Evolutionary conservation across 441 rosid genomes (phyloP).

Genomic region (Melastoma candidum): DNA sequence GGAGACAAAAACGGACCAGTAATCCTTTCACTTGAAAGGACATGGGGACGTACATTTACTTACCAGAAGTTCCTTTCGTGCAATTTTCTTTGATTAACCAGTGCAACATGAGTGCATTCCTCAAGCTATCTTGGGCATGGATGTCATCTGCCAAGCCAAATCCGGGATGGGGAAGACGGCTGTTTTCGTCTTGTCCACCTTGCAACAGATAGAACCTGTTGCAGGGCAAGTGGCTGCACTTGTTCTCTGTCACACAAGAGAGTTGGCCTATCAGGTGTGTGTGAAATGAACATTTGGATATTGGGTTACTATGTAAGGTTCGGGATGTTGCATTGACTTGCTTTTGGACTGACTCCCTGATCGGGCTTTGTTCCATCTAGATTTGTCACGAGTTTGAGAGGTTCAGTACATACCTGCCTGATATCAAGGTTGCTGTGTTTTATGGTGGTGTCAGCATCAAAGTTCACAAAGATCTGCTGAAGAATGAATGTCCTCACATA

Average conservation of each 20-base stretch:
- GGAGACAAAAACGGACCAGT: conserved; percentile 10
- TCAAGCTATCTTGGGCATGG: conserved; percentile 98
- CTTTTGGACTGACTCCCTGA: neutral
- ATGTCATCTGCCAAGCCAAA: conserved; percentile 97
- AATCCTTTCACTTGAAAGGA: conserved; percentile 59
- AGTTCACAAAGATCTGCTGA: conserved; percentile 77
- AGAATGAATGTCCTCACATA: conserved; percentile 97
- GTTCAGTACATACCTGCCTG: conserved; percentile 88
- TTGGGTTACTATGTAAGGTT: too few species aligned
- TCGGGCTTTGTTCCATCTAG: conserved; percentile 26
- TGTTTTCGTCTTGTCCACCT: conserved; percentile 79
- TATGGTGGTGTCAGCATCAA: conserved; percentile 93
- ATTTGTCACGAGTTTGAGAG: conserved; percentile 96
- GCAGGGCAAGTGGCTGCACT: conserved; percentile 96
- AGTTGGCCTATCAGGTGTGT: conserved; percentile 87
- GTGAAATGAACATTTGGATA: neutral
- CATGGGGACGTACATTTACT: conserved; percentile 66
- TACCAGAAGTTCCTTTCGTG: conserved; percentile 55
- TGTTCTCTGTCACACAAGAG: conserved; percentile 91
- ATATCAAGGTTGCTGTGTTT: conserved; percentile 85
- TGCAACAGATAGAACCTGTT: conserved; percentile 89
- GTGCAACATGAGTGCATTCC: conserved; percentile 99
- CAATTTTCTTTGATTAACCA: conserved; percentile 81
- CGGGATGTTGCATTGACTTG: neutral
- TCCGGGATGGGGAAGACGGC: conserved; percentile 99